Evolutionary conservation across 2,329 filamentous ascomycete genomes (phyloP), one percentile per base, ranked within the genome.

Genomic region (Trichophyton verrucosum): DNA sequence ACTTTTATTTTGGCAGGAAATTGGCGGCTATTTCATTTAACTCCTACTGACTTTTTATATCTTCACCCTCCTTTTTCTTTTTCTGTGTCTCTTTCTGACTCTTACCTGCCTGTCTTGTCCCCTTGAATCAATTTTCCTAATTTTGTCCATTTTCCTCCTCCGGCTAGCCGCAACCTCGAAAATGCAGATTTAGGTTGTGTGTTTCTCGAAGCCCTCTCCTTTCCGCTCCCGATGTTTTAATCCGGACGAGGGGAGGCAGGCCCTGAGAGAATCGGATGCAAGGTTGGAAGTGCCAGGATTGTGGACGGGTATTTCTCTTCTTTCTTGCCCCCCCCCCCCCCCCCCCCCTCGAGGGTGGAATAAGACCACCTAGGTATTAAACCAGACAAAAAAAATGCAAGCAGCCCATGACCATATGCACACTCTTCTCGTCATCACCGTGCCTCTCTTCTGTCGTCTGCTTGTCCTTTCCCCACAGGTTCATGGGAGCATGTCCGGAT

Each of bases 11-110:
- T 53, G 22, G 22, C 17, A 33, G 27, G 49, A 33, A 53, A 53
- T 53, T 53, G 49, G 49, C 49, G 49, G 49, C 49, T 53, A 53
- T 30, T 53, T 53, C 49, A 47, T 47, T 53, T 30, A 30, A 53
- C 27, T 51, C 27, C 47, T 15, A 51, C 49, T 24, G 13, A 27
- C 49, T 53, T 53, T 2, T n/a, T 24, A 13, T 51, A 30, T 30
- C 6, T 30, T 30, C 27, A 30, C 27, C 6, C 17, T 11, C 11
- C 9, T 4, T 53, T 30, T 30, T 30, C 27, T 30, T 30, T 30
- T 30, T 30, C 24, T 53, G 17, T 33, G 7, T 24, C 3, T 30
- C 13, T 30, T 17, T 20, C 15, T 46, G 15, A 46, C 42, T n/a
- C 17, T 20, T 46, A 46, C 42, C 42, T 38, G 33, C 33, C 8